phyloP scores from a whole-genome alignment of 306 rosid species.

The Cucurbita ficifolia region DNA sequence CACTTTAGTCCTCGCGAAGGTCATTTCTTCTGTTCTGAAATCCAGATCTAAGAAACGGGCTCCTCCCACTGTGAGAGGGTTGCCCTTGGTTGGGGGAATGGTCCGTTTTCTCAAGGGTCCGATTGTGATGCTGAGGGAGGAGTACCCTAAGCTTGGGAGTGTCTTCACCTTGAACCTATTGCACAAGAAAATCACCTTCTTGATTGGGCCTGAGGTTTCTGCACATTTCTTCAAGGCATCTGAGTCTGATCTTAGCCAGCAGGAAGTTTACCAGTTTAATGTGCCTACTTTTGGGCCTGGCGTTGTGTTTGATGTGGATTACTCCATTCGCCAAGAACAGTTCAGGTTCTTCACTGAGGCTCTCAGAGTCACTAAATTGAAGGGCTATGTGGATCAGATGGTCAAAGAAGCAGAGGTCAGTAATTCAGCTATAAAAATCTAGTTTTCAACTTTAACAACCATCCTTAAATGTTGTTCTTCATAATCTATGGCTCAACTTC shows the following conservation, averaged over 20 bases:
- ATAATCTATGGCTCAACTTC: background rate
- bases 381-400: conserved; percentile 93
- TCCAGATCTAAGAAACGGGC: conserved; percentile 46
- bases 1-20: conserved; percentile 45
- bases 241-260: conserved; percentile 85
- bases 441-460: background rate
- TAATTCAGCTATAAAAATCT: background rate
- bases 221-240: conserved; percentile 83
- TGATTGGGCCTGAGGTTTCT: conserved; percentile 89
- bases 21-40: conserved; percentile 32
- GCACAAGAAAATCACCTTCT: conserved; percentile 61
- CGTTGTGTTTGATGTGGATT: conserved; percentile 90
- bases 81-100: conserved; percentile 62
- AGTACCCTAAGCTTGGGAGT: conserved; percentile 72
- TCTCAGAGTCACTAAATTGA: conserved; percentile 62
- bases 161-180: conserved; percentile 63
- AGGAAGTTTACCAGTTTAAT: conserved; percentile 87
- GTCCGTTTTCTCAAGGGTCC: conserved; percentile 69
- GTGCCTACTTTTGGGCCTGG: conserved; percentile 96
- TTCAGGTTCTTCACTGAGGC: conserved; percentile 90
- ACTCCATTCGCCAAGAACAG: conserved; percentile 78
- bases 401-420: conserved; percentile 67
- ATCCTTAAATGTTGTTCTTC: background rate
- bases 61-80: conserved; percentile 42
- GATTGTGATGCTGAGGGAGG: conserved; percentile 56